phyloP scores from a whole-genome alignment of 2,329 filamentous ascomycete species.

The Zalaria sp. region DNA sequence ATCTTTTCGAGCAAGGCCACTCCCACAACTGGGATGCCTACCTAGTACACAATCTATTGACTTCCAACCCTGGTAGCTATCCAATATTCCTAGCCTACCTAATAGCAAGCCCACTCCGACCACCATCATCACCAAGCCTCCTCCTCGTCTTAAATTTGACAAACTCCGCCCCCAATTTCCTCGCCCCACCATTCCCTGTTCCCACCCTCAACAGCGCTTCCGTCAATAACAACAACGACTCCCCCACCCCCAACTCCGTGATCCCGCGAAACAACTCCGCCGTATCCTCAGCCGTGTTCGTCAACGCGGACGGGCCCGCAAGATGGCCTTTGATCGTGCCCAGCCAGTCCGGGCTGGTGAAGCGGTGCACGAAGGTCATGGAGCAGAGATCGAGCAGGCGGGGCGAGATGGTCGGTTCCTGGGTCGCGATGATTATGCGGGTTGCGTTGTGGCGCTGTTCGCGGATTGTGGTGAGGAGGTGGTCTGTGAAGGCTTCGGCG shows the following conservation, averaged over 20 bases:
- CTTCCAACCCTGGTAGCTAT: no score
- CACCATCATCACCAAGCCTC: constrained; percentile 13
- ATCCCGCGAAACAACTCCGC: constrained; percentile 15
- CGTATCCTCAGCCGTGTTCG: constrained; percentile 2
- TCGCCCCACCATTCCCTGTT: constrained; percentile 3
- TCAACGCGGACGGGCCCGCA: constrained; percentile 24
- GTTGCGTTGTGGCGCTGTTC: constrained; percentile 56
- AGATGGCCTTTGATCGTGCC: constrained; percentile 30
- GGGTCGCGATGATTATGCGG: constrained; percentile 58
- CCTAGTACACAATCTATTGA: no score
- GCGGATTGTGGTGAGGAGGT: constrained; percentile 48
- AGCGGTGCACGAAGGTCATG: constrained; percentile 58
- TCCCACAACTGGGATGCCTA: no score
- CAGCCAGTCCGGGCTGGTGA: constrained; percentile 53
- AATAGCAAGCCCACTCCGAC: constrained; percentile 13
- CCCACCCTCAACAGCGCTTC: constrained; percentile 11
- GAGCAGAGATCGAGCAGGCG: constrained; percentile 57
- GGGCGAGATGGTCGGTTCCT: constrained; percentile 60
- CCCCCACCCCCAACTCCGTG: constrained; percentile 14
- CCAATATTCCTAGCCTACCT: neutral
- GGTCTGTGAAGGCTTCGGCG: constrained; percentile 44
- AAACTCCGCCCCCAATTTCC: constrained; percentile 10
- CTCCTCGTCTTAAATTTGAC: constrained; percentile 15
- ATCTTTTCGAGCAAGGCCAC: no score
- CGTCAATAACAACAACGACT: constrained; percentile 19